A percentile compares a stretch with the other conserved stretches of the same genome.
Conservation (phyloP, 768 basidiomycete genomes). For the Tephrocybe sp. region DNA sequence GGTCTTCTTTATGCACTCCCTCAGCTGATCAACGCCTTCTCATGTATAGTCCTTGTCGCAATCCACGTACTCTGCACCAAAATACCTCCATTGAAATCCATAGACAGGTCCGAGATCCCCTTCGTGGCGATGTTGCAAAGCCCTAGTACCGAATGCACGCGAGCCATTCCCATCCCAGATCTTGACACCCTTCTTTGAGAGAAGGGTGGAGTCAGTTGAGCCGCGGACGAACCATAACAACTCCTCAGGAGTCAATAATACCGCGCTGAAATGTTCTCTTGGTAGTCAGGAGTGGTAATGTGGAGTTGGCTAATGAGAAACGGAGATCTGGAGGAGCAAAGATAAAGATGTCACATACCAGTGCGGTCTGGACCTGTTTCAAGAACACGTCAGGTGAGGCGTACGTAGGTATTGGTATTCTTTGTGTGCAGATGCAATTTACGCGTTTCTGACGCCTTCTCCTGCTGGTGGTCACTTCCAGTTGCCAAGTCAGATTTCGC, state of each 20-base stretch:
- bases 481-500: too few relatives aligned
- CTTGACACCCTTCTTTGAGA: conserved; percentile 81
- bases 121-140: conserved; percentile 78
- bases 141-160: conserved; percentile 82
- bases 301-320: conserved; percentile 75
- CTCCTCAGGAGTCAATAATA: conserved; percentile 89
- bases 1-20: conserved; percentile 88
- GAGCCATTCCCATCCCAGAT: conserved; percentile 99
- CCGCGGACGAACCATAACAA: conserved; percentile 93
- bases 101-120: conserved; percentile 97
- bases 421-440: conserved; percentile 64
- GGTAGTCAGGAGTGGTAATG: conserved; percentile 89
- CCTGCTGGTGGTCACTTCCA: too few relatives aligned
- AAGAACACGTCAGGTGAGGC: conserved; percentile 75
- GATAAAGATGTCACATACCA: conserved; percentile 88
- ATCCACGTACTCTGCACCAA: conserved; percentile 79
- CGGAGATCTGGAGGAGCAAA: conserved; percentile 90
- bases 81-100: conserved; percentile 96
- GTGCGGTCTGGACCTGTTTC: conserved; percentile 86
- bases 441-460: conserved; percentile 42
- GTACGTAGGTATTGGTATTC: conserved; percentile 82
- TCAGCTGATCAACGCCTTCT: conserved; percentile 88
- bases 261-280: conserved; percentile 92
- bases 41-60: conserved; percentile 76
- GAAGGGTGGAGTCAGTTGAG: conserved; percentile 71